Evolutionary conservation across 2,329 filamentous ascomycete species (phyloP), one percentile per base, ranked within the genome.

Genomic region (Periglandula ipomoeae): DNA sequence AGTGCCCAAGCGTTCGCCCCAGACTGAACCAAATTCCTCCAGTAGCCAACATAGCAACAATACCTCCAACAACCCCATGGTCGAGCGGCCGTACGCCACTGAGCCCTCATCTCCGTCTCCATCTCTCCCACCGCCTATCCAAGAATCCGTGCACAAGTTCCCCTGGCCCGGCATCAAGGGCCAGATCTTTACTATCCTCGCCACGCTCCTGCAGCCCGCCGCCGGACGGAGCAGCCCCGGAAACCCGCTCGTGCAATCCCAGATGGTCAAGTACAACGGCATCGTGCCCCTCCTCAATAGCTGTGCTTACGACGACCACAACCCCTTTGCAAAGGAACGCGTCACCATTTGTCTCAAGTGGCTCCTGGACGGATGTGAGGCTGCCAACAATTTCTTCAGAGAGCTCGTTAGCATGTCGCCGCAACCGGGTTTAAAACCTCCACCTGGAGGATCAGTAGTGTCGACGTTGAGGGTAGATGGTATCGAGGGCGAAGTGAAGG

Each of bases 271-370:
- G 44, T 81, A 91, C 58, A 87, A 89, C 55, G 91, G 91, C 38
- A 86, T 97, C 39, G 87, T 95, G 56, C 84, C 87, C 0, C 76
- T 97, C 19, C 78, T 96, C 15, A 89, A 89, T 60, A 95, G 89
- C 66, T 96, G 89, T 58, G 79, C 83, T 27, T 93, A 93, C 62
- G 91, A 97, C 61, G 89, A 91, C 57, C 82, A 95, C 67, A 96
- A 96, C 61, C 89, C 89, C 0, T 96, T 91, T 62, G 90, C 95
- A 54, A 88, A 91, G 59, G 91, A 97, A 65, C 87, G 90, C 55
- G 87, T 89, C 3, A 88, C 90, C 44, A 83, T 95, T 62, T 90
- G 87, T 56, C 75, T 94, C n/a, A 90, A 91, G 62, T 94, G 82
- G 77, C 72, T 87, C 5, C 78, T 87, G 68, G 84, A 87, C 56